phyloP scores from a whole-genome alignment of 2,329 filamentous ascomycete genomes.

The Alternaria ventricosa region DNA sequence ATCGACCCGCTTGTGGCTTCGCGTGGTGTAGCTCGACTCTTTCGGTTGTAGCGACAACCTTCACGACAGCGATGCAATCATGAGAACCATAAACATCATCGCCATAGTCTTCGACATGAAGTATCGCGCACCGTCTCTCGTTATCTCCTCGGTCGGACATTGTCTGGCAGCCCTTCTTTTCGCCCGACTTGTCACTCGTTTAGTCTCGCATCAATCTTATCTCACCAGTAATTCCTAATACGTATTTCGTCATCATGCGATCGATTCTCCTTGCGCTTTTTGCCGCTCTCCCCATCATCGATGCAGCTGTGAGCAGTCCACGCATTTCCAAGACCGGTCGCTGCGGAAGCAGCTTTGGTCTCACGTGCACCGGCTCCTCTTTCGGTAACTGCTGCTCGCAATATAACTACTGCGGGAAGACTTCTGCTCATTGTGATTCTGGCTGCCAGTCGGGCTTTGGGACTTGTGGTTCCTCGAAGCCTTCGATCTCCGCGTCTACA shows the following conservation, averaged over 20 bases:
- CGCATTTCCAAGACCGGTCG: neutral
- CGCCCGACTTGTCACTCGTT: neutral
- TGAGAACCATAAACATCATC: neutral
- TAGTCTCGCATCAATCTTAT: neutral
- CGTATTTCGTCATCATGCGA: neutral
- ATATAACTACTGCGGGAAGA: neutral
- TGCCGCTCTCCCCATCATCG: neutral
- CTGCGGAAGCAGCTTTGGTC: neutral
- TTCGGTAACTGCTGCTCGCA: neutral
- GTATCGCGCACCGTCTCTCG: neutral
- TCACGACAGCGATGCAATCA: neutral
- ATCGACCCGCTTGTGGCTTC: neutral
- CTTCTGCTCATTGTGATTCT: neutral
- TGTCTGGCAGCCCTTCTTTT: neutral
- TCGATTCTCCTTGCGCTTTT: neutral
- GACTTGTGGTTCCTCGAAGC: accelerated
- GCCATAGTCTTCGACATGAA: neutral
- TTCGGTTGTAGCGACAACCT: neutral
- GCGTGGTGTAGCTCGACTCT: neutral
- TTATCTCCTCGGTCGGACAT: neutral
- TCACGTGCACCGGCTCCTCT: neutral
- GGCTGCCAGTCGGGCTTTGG: neutral
- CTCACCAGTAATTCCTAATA: neutral
- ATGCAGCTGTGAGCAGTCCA: neutral
- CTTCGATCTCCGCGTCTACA: neutral